Percentiles rank a stretch among this genome's conserved stretches.
These are phyloP conservation scores for Lasiosphaeris hirsuta DNA, from an alignment of 495 filamentous ascomycete species.

Conservation along the genomic window DNA sequence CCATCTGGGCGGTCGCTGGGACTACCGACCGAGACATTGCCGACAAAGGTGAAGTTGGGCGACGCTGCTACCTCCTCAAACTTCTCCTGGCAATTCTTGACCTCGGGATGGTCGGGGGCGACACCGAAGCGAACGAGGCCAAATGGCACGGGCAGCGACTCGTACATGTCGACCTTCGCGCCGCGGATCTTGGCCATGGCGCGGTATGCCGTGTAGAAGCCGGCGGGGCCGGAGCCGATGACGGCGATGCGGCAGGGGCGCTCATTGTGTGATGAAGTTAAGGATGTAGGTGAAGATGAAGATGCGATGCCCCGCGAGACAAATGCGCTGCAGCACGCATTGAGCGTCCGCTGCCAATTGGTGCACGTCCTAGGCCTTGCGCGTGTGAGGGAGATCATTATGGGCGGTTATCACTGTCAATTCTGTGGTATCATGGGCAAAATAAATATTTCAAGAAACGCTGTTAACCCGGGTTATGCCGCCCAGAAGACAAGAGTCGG, in stretches of 20 bases:
- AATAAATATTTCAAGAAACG: too few relatives aligned
- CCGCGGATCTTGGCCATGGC: constrained; percentile 69
- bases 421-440: too few relatives aligned
- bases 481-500: too few relatives aligned
- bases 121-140: constrained; percentile 91
- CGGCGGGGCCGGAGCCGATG: constrained; percentile 91
- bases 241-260: constrained; percentile 75
- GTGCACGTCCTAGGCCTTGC: neutral
- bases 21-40: constrained; percentile 78
- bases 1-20: constrained; percentile 37
- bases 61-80: constrained; percentile 83
- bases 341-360: constrained; percentile 1
- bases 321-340: constrained; percentile 5
- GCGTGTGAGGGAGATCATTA: neutral
- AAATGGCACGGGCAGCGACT: constrained; percentile 86
- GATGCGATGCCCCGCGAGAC: constrained; percentile 21
- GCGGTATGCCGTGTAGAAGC: constrained; percentile 89
- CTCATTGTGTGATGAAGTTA: constrained; percentile 26
- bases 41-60: constrained; percentile 83
- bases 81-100: constrained; percentile 96
- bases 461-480: too few relatives aligned
- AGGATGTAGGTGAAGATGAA: neutral
- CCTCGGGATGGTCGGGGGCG: constrained; percentile 95
- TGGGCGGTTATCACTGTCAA: neutral
- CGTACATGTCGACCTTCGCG: constrained; percentile 91